These are phyloP conservation scores for Termitomyces bulborhizus DNA, from an alignment of 768 basidiomycete genomes.

Conservation along the genomic window DNA sequence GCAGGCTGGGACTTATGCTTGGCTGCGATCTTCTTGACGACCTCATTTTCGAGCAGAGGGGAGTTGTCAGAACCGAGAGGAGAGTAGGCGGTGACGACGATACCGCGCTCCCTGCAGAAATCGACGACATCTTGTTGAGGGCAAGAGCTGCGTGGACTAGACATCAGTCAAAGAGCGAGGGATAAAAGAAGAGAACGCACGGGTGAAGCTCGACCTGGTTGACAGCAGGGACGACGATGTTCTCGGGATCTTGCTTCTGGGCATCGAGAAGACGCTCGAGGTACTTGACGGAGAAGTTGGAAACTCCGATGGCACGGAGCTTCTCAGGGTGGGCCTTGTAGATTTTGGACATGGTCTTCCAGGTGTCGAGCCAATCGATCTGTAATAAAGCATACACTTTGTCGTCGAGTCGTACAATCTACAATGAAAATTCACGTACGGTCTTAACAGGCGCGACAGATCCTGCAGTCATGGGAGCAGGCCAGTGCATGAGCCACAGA, in stretches of 20 bases:
- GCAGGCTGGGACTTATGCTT: constrained; percentile 54
- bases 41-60: constrained; percentile 55
- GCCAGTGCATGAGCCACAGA: constrained; percentile 84
- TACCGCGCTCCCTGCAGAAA: constrained; percentile 57
- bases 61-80: constrained; percentile 70
- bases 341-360: constrained; percentile 71
- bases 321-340: constrained; percentile 62
- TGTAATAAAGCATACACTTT: background rate
- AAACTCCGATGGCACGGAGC: constrained; percentile 73
- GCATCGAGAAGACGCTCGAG: constrained; percentile 49
- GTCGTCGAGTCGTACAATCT: background rate
- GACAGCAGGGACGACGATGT: constrained; percentile 62
- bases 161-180: background rate
- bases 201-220: constrained; percentile 81
- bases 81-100: constrained; percentile 72
- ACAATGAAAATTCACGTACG: constrained; percentile 13
- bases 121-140: constrained; percentile 60
- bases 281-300: constrained; percentile 65
- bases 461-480: constrained; percentile 61
- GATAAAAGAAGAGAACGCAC: constrained; percentile 25
- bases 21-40: constrained; percentile 56
- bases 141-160: constrained; percentile 36
- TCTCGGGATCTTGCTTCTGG: constrained; percentile 20
- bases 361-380: constrained; percentile 68
- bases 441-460: constrained; percentile 43